Percentiles rank a stretch among this genome's conserved stretches.
Evolutionary conservation across 2,329 filamentous ascomycete species (phyloP).

Genomic region (Penicillium sp.): DNA sequence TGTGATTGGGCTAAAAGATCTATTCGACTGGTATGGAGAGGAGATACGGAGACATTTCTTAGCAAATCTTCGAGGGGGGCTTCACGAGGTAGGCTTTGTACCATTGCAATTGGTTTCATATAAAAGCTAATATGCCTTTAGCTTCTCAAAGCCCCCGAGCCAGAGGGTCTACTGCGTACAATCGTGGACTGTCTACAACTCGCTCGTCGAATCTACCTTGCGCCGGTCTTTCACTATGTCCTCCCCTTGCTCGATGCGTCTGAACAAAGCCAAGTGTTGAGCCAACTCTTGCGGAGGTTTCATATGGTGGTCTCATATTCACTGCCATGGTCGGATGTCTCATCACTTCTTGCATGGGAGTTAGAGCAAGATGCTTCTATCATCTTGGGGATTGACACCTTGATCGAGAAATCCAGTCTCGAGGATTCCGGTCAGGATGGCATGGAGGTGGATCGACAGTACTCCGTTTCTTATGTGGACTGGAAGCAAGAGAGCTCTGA

Average conservation of each 20-base stretch:
- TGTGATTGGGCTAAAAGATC: constrained; percentile 20
- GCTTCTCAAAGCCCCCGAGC: constrained; percentile 22
- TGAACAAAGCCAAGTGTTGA: constrained; percentile 28
- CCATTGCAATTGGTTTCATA: neutral
- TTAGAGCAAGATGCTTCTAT: constrained; percentile 42
- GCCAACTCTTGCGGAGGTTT: constrained; percentile 40
- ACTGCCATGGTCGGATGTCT: constrained; percentile 39
- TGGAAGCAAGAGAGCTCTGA: constrained; percentile 33
- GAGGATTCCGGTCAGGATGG: constrained; percentile 24
- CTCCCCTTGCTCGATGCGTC: constrained; percentile 24
- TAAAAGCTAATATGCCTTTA: no score
- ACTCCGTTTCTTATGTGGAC: constrained; percentile 34
- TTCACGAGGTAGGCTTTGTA: constrained; percentile 29
- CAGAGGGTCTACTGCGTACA: constrained; percentile 25
- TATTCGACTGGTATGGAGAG: constrained; percentile 42
- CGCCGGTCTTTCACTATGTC: constrained; percentile 32
- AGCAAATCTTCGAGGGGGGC: constrained; percentile 30
- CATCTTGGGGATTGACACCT: constrained; percentile 38
- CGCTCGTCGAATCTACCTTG: constrained; percentile 35
- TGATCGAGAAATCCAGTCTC: constrained; percentile 19
- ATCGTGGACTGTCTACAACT: constrained; percentile 35
- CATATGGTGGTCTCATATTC: constrained; percentile 47
- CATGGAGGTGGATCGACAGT: constrained; percentile 37
- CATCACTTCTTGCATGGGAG: constrained; percentile 41
- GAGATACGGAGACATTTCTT: constrained; percentile 43